Evolutionary conservation across 1,139 yeast species (phyloP), one percentile per base, ranked within the genome.

Genomic region (Pichia sp.): DNA sequence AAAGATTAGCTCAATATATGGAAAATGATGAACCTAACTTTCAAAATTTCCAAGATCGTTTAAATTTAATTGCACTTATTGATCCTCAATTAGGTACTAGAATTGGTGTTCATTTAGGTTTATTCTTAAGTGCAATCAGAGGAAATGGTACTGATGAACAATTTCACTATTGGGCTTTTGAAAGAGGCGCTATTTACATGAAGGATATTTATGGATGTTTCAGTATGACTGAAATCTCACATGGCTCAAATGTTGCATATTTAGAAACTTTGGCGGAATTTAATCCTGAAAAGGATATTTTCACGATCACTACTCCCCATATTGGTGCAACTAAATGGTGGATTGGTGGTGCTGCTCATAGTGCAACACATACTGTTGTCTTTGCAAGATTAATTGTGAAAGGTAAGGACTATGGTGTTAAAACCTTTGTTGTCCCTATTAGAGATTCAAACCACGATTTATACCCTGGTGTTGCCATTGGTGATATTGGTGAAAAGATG

Each of bases 261-360:
- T 73, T 89, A 55, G 96, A 90, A 68, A 90, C 96, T n/a, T 85
- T 91, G 28, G 96, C 96, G 19, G 83, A 86, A 41, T 90, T 76
- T 64, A 86, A 88, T 64, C 72, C 73, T 40, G 71, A 68, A 27
- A 75, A 75, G 28, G 89, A 87, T 60, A 80, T 82, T 53, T 87
- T 90, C 58, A 67, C 78, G 46, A 81, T 90, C 56, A 81, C 87
- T 65, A 90, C 97, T 21, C 97, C 97, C 8, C 88, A 88, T 63
- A 70, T 86, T 53, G 90, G 93, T 46, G 96, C 96, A 34, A 88
- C 96, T 50, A 90, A 90, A 69, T 90, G 96, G 96, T 90, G 97
- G 97, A 90, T 90, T 61, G 97, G 96, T 46, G 97, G 97, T 62
- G 96, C 96, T 45, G 96, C 96, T 7, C 96, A 88, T 65, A 84